Evolutionary conservation across 2,329 filamentous ascomycete genomes (phyloP), one percentile per base, ranked within the genome.

Genomic region (Fusarium oxysporum): DNA sequence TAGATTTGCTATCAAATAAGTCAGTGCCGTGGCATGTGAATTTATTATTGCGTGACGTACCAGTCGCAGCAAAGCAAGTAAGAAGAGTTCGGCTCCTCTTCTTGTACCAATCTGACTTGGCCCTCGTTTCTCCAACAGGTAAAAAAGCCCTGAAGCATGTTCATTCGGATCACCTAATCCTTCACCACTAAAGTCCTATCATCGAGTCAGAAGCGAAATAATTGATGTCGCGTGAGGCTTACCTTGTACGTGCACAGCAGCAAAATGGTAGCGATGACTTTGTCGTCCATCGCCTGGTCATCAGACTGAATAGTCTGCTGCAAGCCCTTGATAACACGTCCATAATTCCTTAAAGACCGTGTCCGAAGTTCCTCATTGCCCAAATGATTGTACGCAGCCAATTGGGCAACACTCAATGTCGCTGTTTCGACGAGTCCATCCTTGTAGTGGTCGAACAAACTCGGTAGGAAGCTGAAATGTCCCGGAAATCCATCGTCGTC

Each of bases 361-460:
- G 75, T 62, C 8, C 74, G 72, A 30, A 82, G 75, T 30, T 76
- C 72, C 1, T 78, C 71, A 8, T 76, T 75, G 0, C 80, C 79
- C 32, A 80, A 75, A 21, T 78, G 76, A 60, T 82, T 82, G 47
- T 80, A 82, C 0, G 79, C 78, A 9, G 80, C 80, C 68, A 81
- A 76, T 45, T 81, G 77, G 9, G 80, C 79, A 6, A 81, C 80
- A n/a, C 78, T 80, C 51, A 80, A 58, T 1, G 80, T 81, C 13
- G 80, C 79, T 5, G 70, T 71, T 37, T 81, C 79, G 17, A 82
- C 72, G 5, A 81, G 43, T 1, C 80, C 79, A 53, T 69, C 50
- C 16, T 75, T 69, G 60, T 76, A 32, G 8, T 75, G 63, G 44
- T 81, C 65, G 47, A 77, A 80, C 8, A 82, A 65, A 25, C 61